phyloP scores from a whole-genome alignment of 495 filamentous ascomycete genomes.

The Hypoxylon fuscum region DNA sequence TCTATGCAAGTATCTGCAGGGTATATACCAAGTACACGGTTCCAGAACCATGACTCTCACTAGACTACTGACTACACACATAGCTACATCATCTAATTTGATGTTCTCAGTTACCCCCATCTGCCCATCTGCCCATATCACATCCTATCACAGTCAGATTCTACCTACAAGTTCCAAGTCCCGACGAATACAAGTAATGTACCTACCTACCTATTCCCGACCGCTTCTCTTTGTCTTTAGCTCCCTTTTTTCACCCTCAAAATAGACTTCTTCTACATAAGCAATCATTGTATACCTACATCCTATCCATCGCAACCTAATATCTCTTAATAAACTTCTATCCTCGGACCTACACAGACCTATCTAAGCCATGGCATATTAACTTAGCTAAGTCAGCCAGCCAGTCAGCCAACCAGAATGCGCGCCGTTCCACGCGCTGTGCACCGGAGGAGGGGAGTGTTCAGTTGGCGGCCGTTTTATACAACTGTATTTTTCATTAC shows the following conservation, averaged over 20 bases:
- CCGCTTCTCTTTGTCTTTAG: background rate
- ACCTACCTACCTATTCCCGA: too few relatives aligned
- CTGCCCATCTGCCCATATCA: background rate
- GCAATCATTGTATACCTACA: background rate
- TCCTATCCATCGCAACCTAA: background rate
- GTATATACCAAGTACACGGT: slow-evolving; percentile 1
- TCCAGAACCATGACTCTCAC: too few relatives aligned
- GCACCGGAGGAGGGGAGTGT: slow-evolving; percentile 8
- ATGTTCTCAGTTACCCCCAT: background rate
- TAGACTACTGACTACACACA: too few relatives aligned
- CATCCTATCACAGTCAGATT: background rate
- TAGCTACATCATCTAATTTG: slow-evolving; percentile 8
- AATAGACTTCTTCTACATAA: background rate
- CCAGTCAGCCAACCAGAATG: slow-evolving; percentile 27
- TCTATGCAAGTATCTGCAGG: slow-evolving; percentile 3
- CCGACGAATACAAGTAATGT: too few relatives aligned
- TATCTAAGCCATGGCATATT: slow-evolving; percentile 20
- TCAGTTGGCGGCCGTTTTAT: slow-evolving; percentile 52
- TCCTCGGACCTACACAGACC: background rate
- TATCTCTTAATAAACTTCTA: background rate
- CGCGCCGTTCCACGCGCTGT: background rate
- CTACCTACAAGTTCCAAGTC: background rate
- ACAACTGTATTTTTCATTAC: slow-evolving; percentile 47
- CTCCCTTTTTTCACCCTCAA: background rate
- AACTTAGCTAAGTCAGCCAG: background rate